Conservation (phyloP, 352 stramenopile species). For the Phytophthora meadii region DNA sequence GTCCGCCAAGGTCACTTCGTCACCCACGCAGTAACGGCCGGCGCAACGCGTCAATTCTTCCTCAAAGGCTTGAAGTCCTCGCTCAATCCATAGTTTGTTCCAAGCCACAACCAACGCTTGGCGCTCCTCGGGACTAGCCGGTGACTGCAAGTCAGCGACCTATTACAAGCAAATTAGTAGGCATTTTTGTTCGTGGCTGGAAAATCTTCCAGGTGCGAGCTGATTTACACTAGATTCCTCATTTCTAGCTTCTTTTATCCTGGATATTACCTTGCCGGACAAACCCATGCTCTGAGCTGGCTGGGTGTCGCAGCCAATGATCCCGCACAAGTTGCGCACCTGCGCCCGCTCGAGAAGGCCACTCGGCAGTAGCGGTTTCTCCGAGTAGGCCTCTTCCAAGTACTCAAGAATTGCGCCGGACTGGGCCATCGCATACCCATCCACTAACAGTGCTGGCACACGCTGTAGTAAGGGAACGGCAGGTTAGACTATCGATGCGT, state of each 20-base stretch:
- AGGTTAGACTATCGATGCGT: neutral
- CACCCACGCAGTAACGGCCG: slow-evolving; percentile 71
- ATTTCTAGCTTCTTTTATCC: slow-evolving; percentile 3
- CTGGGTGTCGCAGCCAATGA: slow-evolving; percentile 92
- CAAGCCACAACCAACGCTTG: slow-evolving; percentile 44
- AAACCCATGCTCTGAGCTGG: slow-evolving; percentile 90
- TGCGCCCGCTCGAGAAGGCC: slow-evolving; percentile 73
- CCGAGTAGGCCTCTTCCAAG: slow-evolving; percentile 85
- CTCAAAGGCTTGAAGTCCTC: slow-evolving; percentile 85
- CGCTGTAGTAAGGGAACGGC: slow-evolving; percentile 38
- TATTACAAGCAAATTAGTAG: slow-evolving; percentile 13
- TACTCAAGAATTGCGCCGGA: slow-evolving; percentile 94
- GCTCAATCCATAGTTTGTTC: slow-evolving; percentile 72
- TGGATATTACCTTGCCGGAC: slow-evolving; percentile 42
- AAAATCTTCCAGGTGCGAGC: neutral
- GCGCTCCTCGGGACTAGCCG: slow-evolving; percentile 49
- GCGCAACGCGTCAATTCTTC: slow-evolving; percentile 50
- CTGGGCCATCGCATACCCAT: slow-evolving; percentile 76
- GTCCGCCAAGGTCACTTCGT: slow-evolving; percentile 90
- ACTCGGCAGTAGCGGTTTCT: slow-evolving; percentile 73
- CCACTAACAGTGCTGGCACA: slow-evolving; percentile 84
- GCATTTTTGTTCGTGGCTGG: slow-evolving; percentile 2
- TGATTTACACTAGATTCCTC: slow-evolving; percentile 23
- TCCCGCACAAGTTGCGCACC: slow-evolving; percentile 84
- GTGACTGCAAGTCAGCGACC: slow-evolving; percentile 42